Evolutionary conservation across 2,329 filamentous ascomycete genomes (phyloP).

Genomic region (Diaporthe ampelina): DNA sequence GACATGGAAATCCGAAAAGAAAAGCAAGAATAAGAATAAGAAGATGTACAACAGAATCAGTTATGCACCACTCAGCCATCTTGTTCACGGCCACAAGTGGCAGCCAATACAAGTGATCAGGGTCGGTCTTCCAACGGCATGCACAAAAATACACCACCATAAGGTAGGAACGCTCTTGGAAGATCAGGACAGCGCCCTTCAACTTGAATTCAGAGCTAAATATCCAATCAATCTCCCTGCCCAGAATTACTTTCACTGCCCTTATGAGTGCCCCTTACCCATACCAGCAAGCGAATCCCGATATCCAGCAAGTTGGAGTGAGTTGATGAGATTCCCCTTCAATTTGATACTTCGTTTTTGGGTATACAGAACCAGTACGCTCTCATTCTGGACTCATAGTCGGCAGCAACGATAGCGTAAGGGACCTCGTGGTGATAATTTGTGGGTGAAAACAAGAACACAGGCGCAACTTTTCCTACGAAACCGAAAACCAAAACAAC

Average conservation of each 20-base stretch:
- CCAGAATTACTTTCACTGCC: background rate
- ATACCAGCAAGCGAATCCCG: background rate
- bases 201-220: background rate
- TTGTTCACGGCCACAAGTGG: background rate
- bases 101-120: background rate
- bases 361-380: background rate
- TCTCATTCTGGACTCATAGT: background rate
- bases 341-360: too few species aligned
- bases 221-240: background rate
- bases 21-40: too few species aligned
- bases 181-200: background rate
- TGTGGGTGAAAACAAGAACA: background rate
- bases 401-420: background rate
- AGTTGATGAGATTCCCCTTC: background rate
- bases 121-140: too few species aligned
- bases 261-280: background rate
- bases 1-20: too few species aligned
- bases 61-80: too few species aligned
- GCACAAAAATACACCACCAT: background rate
- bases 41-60: too few species aligned
- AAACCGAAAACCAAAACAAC: constrained; percentile 9
- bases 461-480: constrained; percentile 2
- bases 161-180: background rate
- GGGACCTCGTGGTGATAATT: background rate
- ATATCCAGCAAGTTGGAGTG: background rate